These are phyloP conservation scores for Forsythia suspensa DNA, from an alignment of 257 asterid genomes.

Conservation along the genomic window DNA sequence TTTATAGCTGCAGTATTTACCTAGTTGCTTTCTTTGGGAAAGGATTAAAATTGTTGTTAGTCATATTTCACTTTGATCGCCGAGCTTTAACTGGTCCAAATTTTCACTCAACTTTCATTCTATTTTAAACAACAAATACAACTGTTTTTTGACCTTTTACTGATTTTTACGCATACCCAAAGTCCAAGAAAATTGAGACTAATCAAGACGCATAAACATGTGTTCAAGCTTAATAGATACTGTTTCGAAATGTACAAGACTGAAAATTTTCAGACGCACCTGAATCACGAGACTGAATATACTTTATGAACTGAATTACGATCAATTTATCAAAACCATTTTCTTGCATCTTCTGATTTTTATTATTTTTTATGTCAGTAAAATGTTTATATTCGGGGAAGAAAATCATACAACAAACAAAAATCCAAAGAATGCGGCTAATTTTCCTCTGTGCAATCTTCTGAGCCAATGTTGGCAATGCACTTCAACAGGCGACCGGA, in stretches of 20 bases:
- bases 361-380: neutral
- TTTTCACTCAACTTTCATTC: neutral
- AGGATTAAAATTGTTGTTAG: too few species aligned
- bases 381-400: neutral
- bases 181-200: neutral
- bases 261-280: neutral
- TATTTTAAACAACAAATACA: too few species aligned
- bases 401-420: conserved; percentile 17
- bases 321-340: neutral
- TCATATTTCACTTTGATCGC: neutral
- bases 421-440: conserved; percentile 2
- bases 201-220: neutral
- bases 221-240: neutral
- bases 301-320: neutral
- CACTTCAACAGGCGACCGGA: conserved; percentile 12
- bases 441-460: conserved; percentile 1
- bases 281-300: neutral
- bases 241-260: neutral
- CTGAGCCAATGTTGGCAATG: neutral
- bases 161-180: neutral
- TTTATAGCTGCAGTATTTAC: too few species aligned
- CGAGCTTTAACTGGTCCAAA: too few species aligned
- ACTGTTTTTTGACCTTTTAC: too few species aligned
- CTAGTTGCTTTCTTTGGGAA: too few species aligned
- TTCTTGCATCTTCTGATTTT: neutral